Conservation (phyloP, 1,284 basidiomycete species). For the Tilletia indica region DNA sequence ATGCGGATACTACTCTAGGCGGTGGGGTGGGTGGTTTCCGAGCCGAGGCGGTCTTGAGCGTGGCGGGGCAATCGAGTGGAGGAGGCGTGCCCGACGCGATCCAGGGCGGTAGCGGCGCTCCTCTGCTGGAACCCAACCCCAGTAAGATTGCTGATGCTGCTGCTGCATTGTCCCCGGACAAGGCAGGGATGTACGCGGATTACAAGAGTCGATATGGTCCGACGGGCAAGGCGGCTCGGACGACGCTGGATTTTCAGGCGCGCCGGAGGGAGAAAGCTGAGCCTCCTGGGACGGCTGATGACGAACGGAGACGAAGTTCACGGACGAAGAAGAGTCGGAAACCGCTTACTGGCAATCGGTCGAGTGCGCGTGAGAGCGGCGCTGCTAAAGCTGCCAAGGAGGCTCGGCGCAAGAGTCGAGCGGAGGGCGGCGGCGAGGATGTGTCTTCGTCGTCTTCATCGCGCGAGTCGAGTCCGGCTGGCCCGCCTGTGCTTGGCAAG, state of each 20-base stretch:
- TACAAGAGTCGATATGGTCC: slow-evolving; percentile 2
- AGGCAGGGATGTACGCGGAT: neutral
- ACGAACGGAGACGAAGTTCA: slow-evolving; percentile 11
- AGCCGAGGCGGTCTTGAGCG: slow-evolving; percentile 5
- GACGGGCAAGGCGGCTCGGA: slow-evolving; percentile 12
- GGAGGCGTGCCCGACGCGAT: too few relatives aligned
- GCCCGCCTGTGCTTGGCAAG: slow-evolving; percentile 53
- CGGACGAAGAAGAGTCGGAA: neutral
- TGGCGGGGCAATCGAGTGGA: slow-evolving; percentile 1
- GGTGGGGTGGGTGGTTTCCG: neutral
- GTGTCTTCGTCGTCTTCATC: neutral
- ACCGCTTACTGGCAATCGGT: too few relatives aligned
- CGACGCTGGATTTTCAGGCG: slow-evolving; percentile 16
- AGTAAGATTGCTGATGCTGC: neutral
- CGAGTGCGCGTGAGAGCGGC: too few relatives aligned
- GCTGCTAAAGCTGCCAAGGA: too few relatives aligned
- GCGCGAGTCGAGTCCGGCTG: slow-evolving; percentile 28
- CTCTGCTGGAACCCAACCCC: neutral
- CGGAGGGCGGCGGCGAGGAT: too few relatives aligned
- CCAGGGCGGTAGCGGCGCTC: too few relatives aligned
- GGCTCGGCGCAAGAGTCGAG: too few relatives aligned
- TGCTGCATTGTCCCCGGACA: too few relatives aligned
- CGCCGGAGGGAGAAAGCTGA: slow-evolving; percentile 16
- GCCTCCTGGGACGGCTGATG: slow-evolving; percentile 10
- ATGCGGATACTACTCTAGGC: neutral